Percentiles rank a stretch among this genome's conserved stretches.
These are phyloP conservation scores for Blastocystis sp. DNA, from an alignment of 352 stramenopile species.

Conservation along the genomic window DNA sequence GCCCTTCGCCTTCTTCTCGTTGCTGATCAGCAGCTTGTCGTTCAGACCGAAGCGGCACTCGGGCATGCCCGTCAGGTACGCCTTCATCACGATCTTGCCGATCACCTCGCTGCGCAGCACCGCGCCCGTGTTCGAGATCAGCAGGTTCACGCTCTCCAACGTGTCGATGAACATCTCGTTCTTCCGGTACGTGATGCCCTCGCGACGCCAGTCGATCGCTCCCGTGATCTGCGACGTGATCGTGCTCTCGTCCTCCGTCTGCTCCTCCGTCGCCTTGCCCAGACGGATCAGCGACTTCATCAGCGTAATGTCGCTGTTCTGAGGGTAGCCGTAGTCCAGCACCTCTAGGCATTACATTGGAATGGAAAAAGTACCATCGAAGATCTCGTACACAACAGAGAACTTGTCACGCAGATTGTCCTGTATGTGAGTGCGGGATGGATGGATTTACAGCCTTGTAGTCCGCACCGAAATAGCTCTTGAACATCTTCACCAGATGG, in stretches of 20 bases:
- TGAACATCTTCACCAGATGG: slow-evolving; percentile 58
- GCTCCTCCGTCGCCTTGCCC: slow-evolving; percentile 64
- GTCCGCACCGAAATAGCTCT: slow-evolving; percentile 58
- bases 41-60: slow-evolving; percentile 97
- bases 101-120: slow-evolving; percentile 87
- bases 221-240: slow-evolving; percentile 73
- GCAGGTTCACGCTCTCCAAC: slow-evolving; percentile 81
- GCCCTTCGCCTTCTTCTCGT: slow-evolving; percentile 70
- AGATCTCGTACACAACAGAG: slow-evolving; percentile 93
- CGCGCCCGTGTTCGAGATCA: slow-evolving; percentile 81
- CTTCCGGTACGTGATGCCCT: slow-evolving; percentile 90
- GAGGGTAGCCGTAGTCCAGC: slow-evolving; percentile 96
- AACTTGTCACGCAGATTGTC: slow-evolving; percentile 93
- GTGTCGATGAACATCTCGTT: slow-evolving; percentile 93
- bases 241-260: slow-evolving; percentile 72
- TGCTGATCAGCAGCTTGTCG: slow-evolving; percentile 94
- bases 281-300: slow-evolving; percentile 73
- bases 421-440: slow-evolving; percentile 75
- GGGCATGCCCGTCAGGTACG: slow-evolving; percentile 89
- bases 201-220: slow-evolving; percentile 67
- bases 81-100: slow-evolving; percentile 90
- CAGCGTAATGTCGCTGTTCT: slow-evolving; percentile 91
- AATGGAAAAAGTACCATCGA: slow-evolving; percentile 69
- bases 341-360: slow-evolving; percentile 69
- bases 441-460: slow-evolving; percentile 53